phyloP scores from a whole-genome alignment of 106 monocot genomes.

The Hemerocallis citrina region DNA sequence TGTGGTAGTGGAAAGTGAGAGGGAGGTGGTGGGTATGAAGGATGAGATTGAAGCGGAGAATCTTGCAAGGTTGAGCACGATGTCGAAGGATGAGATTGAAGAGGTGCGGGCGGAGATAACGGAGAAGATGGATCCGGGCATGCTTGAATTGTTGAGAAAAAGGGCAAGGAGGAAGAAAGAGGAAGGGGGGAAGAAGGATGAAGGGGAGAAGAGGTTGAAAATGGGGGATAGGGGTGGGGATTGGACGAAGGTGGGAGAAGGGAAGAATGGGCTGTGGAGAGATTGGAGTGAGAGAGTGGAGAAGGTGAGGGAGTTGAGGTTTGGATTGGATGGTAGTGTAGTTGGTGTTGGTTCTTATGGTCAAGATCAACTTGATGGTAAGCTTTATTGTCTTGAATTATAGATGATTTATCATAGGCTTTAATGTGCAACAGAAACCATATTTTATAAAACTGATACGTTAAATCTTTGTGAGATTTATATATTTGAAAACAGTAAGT shows the following conservation, averaged over 20 bases:
- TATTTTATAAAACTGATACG: too few species aligned
- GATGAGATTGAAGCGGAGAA: slow-evolving; percentile 80
- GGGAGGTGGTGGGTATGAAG: slow-evolving; percentile 13
- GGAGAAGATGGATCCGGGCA: slow-evolving; percentile 61
- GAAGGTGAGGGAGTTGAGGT: slow-evolving; percentile 63
- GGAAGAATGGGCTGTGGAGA: slow-evolving; percentile 46
- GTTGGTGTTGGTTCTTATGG: slow-evolving; percentile 24
- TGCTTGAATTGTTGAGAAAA: slow-evolving; percentile 75
- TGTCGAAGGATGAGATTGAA: slow-evolving; percentile 71
- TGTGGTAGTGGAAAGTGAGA: too few species aligned
- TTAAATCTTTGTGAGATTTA: too few species aligned
- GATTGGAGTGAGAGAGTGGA: slow-evolving; percentile 88
- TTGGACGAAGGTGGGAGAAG: slow-evolving; percentile 13
- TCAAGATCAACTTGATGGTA: slow-evolving; percentile 38
- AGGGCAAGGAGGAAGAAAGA: slow-evolving; percentile 36
- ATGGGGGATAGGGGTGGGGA: slow-evolving; percentile 4
- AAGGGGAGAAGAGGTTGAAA: slow-evolving; percentile 18
- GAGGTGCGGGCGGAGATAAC: slow-evolving; percentile 78
- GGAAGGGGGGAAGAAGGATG: not conserved
- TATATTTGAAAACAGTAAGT: too few species aligned
- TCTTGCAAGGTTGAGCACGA: slow-evolving; percentile 44
- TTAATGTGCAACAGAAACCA: too few species aligned
- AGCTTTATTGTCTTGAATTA: too few species aligned
- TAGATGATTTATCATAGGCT: too few species aligned
- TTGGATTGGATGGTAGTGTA: slow-evolving; percentile 72